These are phyloP conservation scores for Ophiostoma ulmi DNA, from an alignment of 2,329 filamentous ascomycete genomes.

Conservation along the genomic window DNA sequence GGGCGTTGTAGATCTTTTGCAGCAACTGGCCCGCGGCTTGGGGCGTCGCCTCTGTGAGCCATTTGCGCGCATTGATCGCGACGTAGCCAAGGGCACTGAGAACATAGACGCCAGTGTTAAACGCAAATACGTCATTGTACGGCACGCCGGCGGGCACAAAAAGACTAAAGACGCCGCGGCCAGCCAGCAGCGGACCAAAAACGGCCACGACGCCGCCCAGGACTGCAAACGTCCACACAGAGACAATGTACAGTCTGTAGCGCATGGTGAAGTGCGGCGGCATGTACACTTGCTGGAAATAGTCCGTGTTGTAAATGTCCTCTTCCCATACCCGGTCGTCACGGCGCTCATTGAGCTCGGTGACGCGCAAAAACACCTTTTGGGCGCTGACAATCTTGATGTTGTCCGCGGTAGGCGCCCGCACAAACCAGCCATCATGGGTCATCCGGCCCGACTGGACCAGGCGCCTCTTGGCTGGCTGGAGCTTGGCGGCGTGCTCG, in stretches of 20 bases:
- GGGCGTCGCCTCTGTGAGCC: neutral
- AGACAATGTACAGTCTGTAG: conserved; percentile 78
- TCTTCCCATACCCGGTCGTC: conserved; percentile 32
- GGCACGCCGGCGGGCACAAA: conserved; percentile 66
- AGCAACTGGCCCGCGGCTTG: neutral
- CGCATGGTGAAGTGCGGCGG: conserved; percentile 78
- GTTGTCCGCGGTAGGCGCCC: conserved; percentile 90
- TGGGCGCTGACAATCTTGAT: conserved; percentile 82
- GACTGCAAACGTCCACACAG: conserved; percentile 91
- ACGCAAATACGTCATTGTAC: conserved; percentile 94
- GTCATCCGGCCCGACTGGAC: conserved; percentile 51
- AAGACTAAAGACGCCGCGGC: conserved; percentile 68
- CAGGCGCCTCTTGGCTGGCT: conserved; percentile 38
- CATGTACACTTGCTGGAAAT: conserved; percentile 70
- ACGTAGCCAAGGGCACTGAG: conserved; percentile 65
- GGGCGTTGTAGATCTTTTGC: neutral
- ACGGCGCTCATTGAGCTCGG: conserved; percentile 38
- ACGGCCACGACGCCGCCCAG: conserved; percentile 79
- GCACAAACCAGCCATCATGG: conserved; percentile 75
- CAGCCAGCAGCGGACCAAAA: conserved; percentile 79
- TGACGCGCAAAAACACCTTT: conserved; percentile 74
- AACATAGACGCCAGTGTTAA: conserved; percentile 82
- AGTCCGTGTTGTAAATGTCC: conserved; percentile 51
- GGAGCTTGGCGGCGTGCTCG: neutral
- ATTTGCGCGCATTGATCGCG: neutral